Conservation (phyloP, 257 asterid species). For the Nicotiana paniculata region DNA sequence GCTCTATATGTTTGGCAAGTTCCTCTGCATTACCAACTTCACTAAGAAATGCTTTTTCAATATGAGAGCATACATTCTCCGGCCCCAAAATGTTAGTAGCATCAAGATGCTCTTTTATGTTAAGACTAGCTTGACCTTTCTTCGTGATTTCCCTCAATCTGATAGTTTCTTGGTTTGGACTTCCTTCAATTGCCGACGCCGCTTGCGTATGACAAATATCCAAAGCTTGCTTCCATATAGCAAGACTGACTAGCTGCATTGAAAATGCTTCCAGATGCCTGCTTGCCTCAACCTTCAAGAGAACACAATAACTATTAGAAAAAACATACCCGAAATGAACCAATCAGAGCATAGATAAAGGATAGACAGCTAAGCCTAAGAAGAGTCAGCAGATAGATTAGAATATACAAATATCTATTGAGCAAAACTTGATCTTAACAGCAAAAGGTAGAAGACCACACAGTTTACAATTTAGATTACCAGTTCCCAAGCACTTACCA, state of each 20-base stretch:
- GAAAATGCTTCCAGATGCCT: slow-evolving; percentile 77
- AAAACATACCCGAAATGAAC: background rate
- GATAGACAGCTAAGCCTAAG: background rate
- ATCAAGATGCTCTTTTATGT: slow-evolving; percentile 33
- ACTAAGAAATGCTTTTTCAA: slow-evolving; percentile 64
- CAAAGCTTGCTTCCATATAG: slow-evolving; percentile 91
- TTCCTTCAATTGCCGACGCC: slow-evolving; percentile 70
- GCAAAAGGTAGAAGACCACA: background rate
- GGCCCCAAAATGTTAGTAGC: slow-evolving; percentile 26
- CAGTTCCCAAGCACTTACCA: background rate
- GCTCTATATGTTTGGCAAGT: slow-evolving; percentile 58
- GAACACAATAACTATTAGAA: slow-evolving; percentile 9
- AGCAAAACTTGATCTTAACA: background rate
- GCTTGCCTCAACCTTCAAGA: slow-evolving; percentile 49
- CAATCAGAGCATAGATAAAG: background rate
- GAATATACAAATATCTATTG: background rate
- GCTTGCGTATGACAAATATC: slow-evolving; percentile 73
- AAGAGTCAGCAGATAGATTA: background rate
- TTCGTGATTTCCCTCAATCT: slow-evolving; percentile 34
- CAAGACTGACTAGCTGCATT: slow-evolving; percentile 76
- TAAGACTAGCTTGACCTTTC: slow-evolving; percentile 22
- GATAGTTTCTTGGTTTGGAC: slow-evolving; percentile 37
- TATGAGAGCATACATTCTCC: slow-evolving; percentile 39
- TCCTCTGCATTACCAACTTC: slow-evolving; percentile 85
- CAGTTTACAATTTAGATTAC: background rate